Percentiles rank a stretch among this genome's conserved stretches.
These are phyloP conservation scores for Sclerotinia trifoliorum DNA, from an alignment of 2,329 filamentous ascomycete genomes.

Conservation along the genomic window DNA sequence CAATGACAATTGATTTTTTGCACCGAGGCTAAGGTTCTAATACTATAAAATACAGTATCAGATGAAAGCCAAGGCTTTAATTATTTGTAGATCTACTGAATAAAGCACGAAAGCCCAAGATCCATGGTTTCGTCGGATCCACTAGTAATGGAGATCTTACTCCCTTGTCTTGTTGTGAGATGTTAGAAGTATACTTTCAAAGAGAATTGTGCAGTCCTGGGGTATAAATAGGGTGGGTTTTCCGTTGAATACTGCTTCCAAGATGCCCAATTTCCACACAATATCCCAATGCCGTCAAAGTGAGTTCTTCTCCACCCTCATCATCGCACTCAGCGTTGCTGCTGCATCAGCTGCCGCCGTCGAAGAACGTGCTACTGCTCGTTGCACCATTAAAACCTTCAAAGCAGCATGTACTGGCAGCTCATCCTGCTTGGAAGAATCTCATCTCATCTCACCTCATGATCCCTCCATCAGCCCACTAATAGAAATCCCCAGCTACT, in stretches of 20 bases:
- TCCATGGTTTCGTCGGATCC: background rate
- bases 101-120: background rate
- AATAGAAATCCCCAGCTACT: background rate
- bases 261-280: background rate
- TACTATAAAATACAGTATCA: too few relatives aligned
- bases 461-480: background rate
- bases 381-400: background rate
- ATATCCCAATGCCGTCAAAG: background rate
- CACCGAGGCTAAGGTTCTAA: too few relatives aligned
- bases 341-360: background rate
- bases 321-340: background rate
- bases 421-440: background rate
- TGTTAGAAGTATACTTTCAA: background rate
- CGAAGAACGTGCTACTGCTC: background rate
- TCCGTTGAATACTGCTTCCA: background rate
- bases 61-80: background rate
- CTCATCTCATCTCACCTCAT: background rate
- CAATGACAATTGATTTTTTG: background rate
- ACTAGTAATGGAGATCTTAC: background rate
- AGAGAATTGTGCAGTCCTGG: background rate
- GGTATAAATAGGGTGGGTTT: accelerated
- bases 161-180: background rate
- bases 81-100: background rate
- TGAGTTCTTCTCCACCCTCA: background rate
- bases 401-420: background rate